Base-by-base conservation (phyloP, 1,284 basidiomycete species). In the Ganoderma multipileum region DNA sequence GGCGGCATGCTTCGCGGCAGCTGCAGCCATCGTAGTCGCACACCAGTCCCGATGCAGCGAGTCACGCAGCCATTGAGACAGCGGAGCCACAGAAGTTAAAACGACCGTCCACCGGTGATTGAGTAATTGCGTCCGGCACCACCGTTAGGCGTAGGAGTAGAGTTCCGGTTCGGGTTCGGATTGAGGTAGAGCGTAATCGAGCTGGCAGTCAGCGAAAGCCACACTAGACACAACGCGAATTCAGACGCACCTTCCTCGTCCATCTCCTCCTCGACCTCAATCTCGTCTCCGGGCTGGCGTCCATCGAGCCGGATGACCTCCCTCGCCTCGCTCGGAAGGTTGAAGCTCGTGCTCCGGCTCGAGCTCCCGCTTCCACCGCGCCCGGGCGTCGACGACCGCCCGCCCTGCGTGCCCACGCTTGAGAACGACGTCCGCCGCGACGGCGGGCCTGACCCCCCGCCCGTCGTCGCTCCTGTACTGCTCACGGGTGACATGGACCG, bases 261-360 rank as follows among this genome's bases (percentile, higher is more conserved):
- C 91, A 95, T 91, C 77, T 94, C 92, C 73, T 95, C 93, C 11
- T 86, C 89, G 65, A 87, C 83, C 75, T 93, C 92, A 57, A 92
- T 86, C 65, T 89, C 91, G 20, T 87, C 82, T 36, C 86, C 86
- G 6, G 81, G 78, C 60, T 78, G 79, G 78, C 71, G 83, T 78
- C 75, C 78, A 38, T 77, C 76, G 60, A 79, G 73, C 66, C 84
- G 80, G 71, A 91, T 87, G 68, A 87, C 85, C 61, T 83, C 84
- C 61, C 86, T 84, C 33, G 88, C 88, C 68, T 93, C 91, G 72
- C 83, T 87, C 0, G 93, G 93, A 26, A 95, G 82, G 77, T 87
- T 94, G 80, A 95, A 95, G 79, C 91, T 93, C 30, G 94, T 94
- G 82, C 92, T 94, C 73, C 94, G 84, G 77, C 91, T 94, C 33